Percentiles rank a stretch among this genome's conserved stretches.
These are phyloP conservation scores for Ceratocystis alfenasii DNA, from an alignment of 2,329 filamentous ascomycete genomes.

Conservation along the genomic window DNA sequence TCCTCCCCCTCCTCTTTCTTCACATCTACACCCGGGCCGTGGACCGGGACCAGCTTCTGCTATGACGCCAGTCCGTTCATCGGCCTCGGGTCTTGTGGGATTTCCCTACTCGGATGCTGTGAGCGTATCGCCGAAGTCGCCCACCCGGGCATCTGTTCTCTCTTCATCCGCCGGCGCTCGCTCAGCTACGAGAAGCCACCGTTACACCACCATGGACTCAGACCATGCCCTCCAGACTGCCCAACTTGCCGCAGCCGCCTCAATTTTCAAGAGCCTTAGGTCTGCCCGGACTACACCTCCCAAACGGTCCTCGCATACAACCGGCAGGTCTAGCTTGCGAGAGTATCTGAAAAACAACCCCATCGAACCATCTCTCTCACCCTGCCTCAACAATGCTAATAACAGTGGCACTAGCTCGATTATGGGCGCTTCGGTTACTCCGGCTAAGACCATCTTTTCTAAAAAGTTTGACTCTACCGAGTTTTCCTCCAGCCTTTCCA, in stretches of 20 bases:
- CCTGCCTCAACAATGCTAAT: not conserved
- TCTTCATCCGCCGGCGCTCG: slow-evolving; percentile 4
- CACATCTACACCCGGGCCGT: not conserved
- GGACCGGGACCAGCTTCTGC: not conserved
- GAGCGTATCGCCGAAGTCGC: slow-evolving; percentile 8
- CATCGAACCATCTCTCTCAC: not conserved
- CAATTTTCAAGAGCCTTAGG: slow-evolving; percentile 15
- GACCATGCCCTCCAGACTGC: slow-evolving; percentile 15
- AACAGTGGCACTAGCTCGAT: not conserved
- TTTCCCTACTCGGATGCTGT: slow-evolving; percentile 3
- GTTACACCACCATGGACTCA: slow-evolving; percentile 18
- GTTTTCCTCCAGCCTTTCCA: not conserved
- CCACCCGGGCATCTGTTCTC: not conserved
- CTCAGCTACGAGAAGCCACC: slow-evolving; percentile 1
- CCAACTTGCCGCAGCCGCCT: slow-evolving; percentile 16
- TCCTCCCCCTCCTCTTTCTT: not conserved
- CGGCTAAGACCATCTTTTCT: not conserved
- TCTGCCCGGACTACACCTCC: not conserved
- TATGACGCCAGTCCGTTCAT: not conserved
- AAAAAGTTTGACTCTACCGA: not conserved
- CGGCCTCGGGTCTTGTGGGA: not conserved
- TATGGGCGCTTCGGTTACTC: not conserved
- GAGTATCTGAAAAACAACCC: slow-evolving; percentile 12
- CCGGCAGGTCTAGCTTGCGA: slow-evolving; percentile 12
- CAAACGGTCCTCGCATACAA: not conserved